Base-by-base conservation (phyloP, 352 stramenopile species). In the Phytophthora macrochlamydospora region DNA sequence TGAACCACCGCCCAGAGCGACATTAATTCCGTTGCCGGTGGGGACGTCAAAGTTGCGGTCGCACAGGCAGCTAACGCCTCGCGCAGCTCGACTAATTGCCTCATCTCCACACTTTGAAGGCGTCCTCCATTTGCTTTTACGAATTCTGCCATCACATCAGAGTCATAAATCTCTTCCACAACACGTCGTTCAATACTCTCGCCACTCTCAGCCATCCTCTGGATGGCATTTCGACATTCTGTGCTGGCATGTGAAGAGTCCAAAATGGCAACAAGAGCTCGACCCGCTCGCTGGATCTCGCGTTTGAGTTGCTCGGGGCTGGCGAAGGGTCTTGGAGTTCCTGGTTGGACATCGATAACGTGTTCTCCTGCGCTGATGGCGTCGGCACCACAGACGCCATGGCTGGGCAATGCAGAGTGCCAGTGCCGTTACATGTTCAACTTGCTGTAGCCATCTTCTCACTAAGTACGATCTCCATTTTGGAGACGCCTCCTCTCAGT, bases 1-100 rank as follows among this genome's bases (percentile, higher is more conserved):
- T 82, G 64, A 31, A 78, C 56, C 7, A 75, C 31, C 2, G 61
- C 60, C 75, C 71, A 78, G 6, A 79, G 62, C 14, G 28, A 60
- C 46, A 83, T 51, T 12, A 80, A 52, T 51, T 79, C 75, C 30
- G 69, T 35, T 6, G 40, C 51, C 24, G 68, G 51, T 1, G 40
- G 54, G 1, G 60, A 77, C 56, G 18, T 56, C 50, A 42, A 53
- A 44, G 35, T 66, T 31, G 14, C 54, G 2, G 40, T 69, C 8
- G 54, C 54, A 57, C 61, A 64, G 12, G 38, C 35, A 33, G 61
- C 67, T 24, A 79, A 56, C 4, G 64, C 67, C 1, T 64, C 48
- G 8, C 70, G 71, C n/a, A 82, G 29, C 32, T 75, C 44, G 1
- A 50, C 38, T 18, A 82, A 56, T 18, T 72, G 53, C 4, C 7